Conservation (phyloP, 768 basidiomycete species). For the Termitomyces sp. region DNA sequence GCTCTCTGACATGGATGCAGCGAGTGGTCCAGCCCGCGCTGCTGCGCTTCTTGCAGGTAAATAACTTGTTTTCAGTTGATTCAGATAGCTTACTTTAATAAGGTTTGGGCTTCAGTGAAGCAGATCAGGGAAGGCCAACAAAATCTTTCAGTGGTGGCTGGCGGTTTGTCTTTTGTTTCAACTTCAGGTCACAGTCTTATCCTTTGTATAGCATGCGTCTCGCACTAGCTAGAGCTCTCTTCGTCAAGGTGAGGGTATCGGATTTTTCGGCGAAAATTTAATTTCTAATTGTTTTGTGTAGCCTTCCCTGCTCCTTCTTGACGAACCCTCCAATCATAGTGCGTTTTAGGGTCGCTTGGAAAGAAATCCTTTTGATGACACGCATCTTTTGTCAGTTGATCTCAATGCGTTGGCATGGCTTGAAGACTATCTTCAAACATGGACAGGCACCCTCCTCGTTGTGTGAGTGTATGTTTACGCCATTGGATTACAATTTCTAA, state of each 20-base stretch:
- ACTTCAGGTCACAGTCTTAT: neutral
- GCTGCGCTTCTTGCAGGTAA: constrained; percentile 82
- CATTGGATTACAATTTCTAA: constrained; percentile 1
- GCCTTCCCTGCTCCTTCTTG: constrained; percentile 75
- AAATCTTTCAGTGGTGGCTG: constrained; percentile 94
- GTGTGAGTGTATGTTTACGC: constrained; percentile 44
- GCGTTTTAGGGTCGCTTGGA: constrained; percentile 17
- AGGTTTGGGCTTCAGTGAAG: constrained; percentile 90
- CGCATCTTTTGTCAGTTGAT: constrained; percentile 50
- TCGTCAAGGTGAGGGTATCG: constrained; percentile 68
- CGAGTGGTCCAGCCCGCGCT: constrained; percentile 92
- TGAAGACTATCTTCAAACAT: constrained; percentile 95
- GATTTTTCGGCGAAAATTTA: neutral
- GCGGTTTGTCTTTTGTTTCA: constrained; percentile 45
- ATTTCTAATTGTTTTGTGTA: constrained; percentile 15
- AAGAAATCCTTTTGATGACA: neutral
- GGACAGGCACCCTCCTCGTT: constrained; percentile 87
- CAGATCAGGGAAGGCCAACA: constrained; percentile 80
- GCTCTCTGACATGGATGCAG: constrained; percentile 97
- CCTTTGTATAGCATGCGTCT: constrained; percentile 74
- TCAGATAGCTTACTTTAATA: neutral
- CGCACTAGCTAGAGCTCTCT: constrained; percentile 90
- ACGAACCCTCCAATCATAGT: constrained; percentile 98
- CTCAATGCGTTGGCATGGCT: constrained; percentile 96
- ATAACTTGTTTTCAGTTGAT: constrained; percentile 1